A percentile compares a stretch with the other conserved stretches of the same genome.
These are phyloP conservation scores for Lepiota brunneoincarnata DNA, from an alignment of 768 basidiomycete genomes.

Conservation along the genomic window DNA sequence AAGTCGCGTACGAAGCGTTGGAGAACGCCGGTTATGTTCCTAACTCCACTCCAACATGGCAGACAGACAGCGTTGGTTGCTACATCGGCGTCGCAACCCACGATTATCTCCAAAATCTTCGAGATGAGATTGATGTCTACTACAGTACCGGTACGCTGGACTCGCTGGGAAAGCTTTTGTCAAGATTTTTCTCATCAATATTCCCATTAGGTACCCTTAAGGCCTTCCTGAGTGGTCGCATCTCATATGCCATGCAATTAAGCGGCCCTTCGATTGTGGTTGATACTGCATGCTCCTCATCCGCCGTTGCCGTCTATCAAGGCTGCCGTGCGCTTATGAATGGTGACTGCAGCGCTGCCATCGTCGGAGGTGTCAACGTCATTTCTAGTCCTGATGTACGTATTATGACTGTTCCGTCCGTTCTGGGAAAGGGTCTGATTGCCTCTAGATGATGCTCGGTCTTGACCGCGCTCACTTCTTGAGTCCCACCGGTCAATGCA, in stretches of 20 bases:
- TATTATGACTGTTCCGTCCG: not conserved
- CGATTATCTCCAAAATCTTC: constrained; percentile 67
- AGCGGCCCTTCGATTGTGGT: constrained; percentile 71
- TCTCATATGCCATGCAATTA: constrained; percentile 68
- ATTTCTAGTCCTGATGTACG: constrained; percentile 72
- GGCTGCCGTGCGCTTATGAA: constrained; percentile 63
- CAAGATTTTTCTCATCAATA: not conserved
- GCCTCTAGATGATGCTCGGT: constrained; percentile 62
- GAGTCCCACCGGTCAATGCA: constrained; percentile 65
- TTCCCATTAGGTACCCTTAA: constrained; percentile 54
- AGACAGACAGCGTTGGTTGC: constrained; percentile 57
- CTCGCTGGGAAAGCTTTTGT: not conserved
- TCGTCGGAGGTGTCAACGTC: constrained; percentile 76
- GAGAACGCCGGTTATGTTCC: constrained; percentile 76
- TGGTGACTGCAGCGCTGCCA: constrained; percentile 63
- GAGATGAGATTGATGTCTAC: constrained; percentile 63
- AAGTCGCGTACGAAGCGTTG: constrained; percentile 64
- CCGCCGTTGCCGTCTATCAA: constrained; percentile 65
- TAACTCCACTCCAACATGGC: constrained; percentile 46
- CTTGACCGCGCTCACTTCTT: constrained; percentile 71
- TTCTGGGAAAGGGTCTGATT: not conserved
- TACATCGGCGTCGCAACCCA: constrained; percentile 71
- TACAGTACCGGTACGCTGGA: constrained; percentile 57
- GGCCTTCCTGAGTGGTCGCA: constrained; percentile 69
- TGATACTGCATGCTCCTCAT: constrained; percentile 78